Base-by-base conservation (phyloP, 2,329 filamentous ascomycete species). In the Epichloe glyceriae region DNA sequence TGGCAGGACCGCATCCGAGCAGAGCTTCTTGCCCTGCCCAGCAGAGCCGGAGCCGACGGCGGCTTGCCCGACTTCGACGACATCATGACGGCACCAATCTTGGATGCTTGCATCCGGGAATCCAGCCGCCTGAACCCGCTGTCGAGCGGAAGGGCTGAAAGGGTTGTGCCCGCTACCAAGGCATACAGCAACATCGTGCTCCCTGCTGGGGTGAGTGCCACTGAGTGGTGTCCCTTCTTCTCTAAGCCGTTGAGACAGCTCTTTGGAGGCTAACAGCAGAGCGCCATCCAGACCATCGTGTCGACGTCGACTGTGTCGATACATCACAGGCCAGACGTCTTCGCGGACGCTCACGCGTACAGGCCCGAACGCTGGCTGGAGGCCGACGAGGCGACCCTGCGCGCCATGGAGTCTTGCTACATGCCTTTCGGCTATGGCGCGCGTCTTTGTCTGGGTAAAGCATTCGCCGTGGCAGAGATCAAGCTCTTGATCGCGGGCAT, bases 351-450 rank as follows among this genome's bases (percentile, higher is more conserved):
- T 6, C 40, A 45, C 34, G 15, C 15, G 2, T 49, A 45, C 41
- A n/a, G 37, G 12, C 50, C 50, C 15, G 50, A 49, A 2, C 50
- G 50, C 15, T 52, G 50, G 50, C 35, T 52, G 35, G 20, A 52
- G n/a, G 46, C 50, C 1, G 46, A 52, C 40, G 50, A 49, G n/a
- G 34, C 22, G 7, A 45, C 41, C 20, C 35, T 42, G 22, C 46
- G 46, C 12, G 41, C 26, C n/a, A 52, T 52, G 50, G 50, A 52
- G 34, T 45, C 50, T 3, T 52, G 46, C 50, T 49, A 42, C 26
- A 46, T 52, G 46, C 46, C 50, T 10, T 52, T 52, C 17, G 46
- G 50, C 20, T 42, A 52, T 8, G 50, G 50, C 41, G 46, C 50
- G 19, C 46, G 50, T 35, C 40, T 52, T 14, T 52, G 50, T 30